Evolutionary conservation across 306 rosid species (phyloP), one percentile per base, ranked within the genome.

Genomic region (Trifolium pratense): DNA sequence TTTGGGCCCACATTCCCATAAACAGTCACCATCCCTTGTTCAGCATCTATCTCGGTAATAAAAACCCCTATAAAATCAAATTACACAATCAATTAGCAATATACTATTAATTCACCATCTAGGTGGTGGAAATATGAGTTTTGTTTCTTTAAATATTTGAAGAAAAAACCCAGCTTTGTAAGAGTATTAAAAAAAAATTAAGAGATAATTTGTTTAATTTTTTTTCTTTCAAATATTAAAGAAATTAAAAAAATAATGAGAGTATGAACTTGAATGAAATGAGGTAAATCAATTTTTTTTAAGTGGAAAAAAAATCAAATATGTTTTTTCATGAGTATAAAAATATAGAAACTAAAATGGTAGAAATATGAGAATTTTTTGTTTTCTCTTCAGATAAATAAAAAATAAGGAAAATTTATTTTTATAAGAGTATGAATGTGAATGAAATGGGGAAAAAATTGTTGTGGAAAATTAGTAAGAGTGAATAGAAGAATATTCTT

Each of bases 1-100:
- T 81, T 73, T 6, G 97, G 91, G 85, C 91, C 99, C 5, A 91
- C 93, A 86, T 82, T 91, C 45, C 99, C 97, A 0, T 96, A 83
- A 16, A 95, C 96, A 0, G 90, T 88, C 64, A 95, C 99, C 75
- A 80, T 95, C 32, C 99, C 97, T 20, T 84, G 96, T 0, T 95
- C 97, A 17, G 96, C 78, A 81, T 95, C 96, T 75, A 95, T 86
- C 45, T 91, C 93, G 29, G 87, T 90, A 1, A 91, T 91, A 61
- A 80, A 91, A 60, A 95, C 99, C 21, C 99, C 99, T 93, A 68
- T 9, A 14, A 8, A 16, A 32, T 15, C 23, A 26, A 72, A 45
- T 32, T n/a, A 73, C 55, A 46, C 49, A 51, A 62, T 17, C 2
- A 16, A 64, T 43, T 3, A 21, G 15, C 14, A 17, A 7, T 43